Conservation (phyloP, 2,329 filamentous ascomycete species). For the Proliferodiscus dingleyae region DNA sequence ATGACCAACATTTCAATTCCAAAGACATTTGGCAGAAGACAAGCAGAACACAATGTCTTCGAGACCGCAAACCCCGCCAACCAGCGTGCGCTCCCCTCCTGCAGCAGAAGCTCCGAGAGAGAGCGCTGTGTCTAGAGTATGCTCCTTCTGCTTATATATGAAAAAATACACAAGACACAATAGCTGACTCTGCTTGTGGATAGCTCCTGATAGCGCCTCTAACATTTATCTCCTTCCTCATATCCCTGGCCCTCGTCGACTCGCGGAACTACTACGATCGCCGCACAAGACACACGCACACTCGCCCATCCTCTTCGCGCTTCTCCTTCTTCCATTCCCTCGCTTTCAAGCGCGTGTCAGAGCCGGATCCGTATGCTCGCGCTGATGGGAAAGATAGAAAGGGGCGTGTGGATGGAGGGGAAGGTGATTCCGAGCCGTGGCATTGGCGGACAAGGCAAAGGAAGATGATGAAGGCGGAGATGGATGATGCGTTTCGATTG, state of each 20-base stretch:
- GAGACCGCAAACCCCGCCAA: neutral
- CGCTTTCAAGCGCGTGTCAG: conserved; percentile 14
- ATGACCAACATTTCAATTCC: too few relatives aligned
- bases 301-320: conserved; percentile 9
- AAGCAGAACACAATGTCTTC: neutral
- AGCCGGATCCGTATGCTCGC: conserved; percentile 23
- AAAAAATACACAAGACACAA: neutral
- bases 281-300: conserved; percentile 16
- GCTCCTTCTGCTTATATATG: neutral
- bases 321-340: conserved; percentile 18
- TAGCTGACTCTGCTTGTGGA: neutral
- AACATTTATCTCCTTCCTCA: conserved; percentile 31
- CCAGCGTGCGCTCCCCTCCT: conserved; percentile 2
- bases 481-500: conserved; percentile 30
- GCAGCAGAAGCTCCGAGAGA: conserved; percentile 22
- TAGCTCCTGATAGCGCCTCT: conserved; percentile 30
- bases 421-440: conserved; percentile 23
- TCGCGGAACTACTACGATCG: conserved; percentile 20
- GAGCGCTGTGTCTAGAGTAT: conserved; percentile 23
- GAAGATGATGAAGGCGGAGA: conserved; percentile 30
- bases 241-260: conserved; percentile 31
- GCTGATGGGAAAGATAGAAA: conserved; percentile 15
- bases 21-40: too few relatives aligned
- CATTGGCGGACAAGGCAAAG: conserved; percentile 31
- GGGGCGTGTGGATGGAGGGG: neutral